These are phyloP conservation scores for Aspergillus caelatus DNA, from an alignment of 2,329 filamentous ascomycete species.

Conservation along the genomic window DNA sequence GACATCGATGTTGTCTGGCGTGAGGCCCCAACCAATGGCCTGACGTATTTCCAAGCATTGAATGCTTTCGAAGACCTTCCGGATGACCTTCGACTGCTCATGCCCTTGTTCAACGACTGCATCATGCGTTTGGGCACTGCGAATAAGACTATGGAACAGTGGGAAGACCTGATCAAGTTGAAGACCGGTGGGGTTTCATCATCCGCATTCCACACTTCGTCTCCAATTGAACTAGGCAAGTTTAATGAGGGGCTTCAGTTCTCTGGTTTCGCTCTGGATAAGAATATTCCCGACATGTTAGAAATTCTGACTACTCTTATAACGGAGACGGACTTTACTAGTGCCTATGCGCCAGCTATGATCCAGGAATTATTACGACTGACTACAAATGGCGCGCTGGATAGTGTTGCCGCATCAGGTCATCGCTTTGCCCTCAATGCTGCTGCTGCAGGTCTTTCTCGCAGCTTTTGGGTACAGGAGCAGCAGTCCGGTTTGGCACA, in stretches of 20 bases:
- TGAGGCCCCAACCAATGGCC: slow-evolving; percentile 88
- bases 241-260: slow-evolving; percentile 82
- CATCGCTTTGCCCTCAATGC: slow-evolving; percentile 84
- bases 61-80: slow-evolving; percentile 78
- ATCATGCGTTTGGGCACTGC: slow-evolving; percentile 93
- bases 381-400: slow-evolving; percentile 85
- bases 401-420: slow-evolving; percentile 86
- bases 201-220: slow-evolving; percentile 79
- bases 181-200: slow-evolving; percentile 91
- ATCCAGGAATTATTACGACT: slow-evolving; percentile 85
- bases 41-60: slow-evolving; percentile 93
- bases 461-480: slow-evolving; percentile 72
- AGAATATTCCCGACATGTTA: slow-evolving; percentile 89
- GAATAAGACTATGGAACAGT: slow-evolving; percentile 85
- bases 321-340: slow-evolving; percentile 86
- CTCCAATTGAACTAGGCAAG: slow-evolving; percentile 69
- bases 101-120: slow-evolving; percentile 88
- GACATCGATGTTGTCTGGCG: slow-evolving; percentile 81
- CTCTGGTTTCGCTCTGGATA: slow-evolving; percentile 83
- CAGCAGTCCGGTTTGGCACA: slow-evolving; percentile 90
- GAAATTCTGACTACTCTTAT: slow-evolving; percentile 79
- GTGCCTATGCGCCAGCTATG: slow-evolving; percentile 75
- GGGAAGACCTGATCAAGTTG: slow-evolving; percentile 93
- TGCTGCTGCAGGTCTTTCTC: slow-evolving; percentile 77
- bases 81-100: slow-evolving; percentile 77